A percentile compares a stretch with the other conserved stretches of the same genome.
These are phyloP conservation scores for Globisporangium solare DNA, from an alignment of 352 stramenopile species.

Conservation along the genomic window DNA sequence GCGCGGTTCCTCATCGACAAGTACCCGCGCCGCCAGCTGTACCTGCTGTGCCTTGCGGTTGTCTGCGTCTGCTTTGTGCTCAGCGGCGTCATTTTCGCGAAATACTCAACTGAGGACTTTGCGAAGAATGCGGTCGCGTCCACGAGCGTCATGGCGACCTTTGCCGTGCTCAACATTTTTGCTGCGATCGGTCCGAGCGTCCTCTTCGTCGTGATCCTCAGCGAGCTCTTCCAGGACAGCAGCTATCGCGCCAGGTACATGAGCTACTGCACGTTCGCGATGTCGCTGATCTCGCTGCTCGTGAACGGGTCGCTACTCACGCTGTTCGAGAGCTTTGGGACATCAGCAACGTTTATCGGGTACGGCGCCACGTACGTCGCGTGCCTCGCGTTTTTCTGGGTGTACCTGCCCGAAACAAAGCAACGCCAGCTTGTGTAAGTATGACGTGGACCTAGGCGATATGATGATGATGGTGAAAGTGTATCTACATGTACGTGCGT, in stretches of 20 bases:
- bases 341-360: constrained; percentile 50
- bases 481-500: too few species aligned
- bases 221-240: constrained; percentile 78
- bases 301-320: constrained; percentile 80
- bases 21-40: constrained; percentile 62
- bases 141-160: constrained; percentile 53
- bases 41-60: constrained; percentile 63
- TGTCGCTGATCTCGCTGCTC: constrained; percentile 82
- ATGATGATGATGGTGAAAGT: too few species aligned
- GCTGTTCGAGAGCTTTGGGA: constrained; percentile 67
- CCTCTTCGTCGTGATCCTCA: constrained; percentile 83
- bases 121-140: constrained; percentile 35
- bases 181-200: constrained; percentile 70
- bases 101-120: constrained; percentile 64
- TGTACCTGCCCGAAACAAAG: constrained; percentile 77
- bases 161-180: constrained; percentile 72
- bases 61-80: constrained; percentile 66
- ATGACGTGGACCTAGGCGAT: too few species aligned
- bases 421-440: constrained; percentile 57
- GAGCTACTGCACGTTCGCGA: constrained; percentile 87
- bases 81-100: constrained; percentile 62
- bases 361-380: constrained; percentile 68
- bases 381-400: constrained; percentile 66
- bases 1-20: constrained; percentile 62
- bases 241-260: constrained; percentile 81